Evolutionary conservation across 225 moss, liverwort and hornwort species (phyloP), one percentile per base, ranked within the genome.

Genomic region (Takakia lepidozioides): DNA sequence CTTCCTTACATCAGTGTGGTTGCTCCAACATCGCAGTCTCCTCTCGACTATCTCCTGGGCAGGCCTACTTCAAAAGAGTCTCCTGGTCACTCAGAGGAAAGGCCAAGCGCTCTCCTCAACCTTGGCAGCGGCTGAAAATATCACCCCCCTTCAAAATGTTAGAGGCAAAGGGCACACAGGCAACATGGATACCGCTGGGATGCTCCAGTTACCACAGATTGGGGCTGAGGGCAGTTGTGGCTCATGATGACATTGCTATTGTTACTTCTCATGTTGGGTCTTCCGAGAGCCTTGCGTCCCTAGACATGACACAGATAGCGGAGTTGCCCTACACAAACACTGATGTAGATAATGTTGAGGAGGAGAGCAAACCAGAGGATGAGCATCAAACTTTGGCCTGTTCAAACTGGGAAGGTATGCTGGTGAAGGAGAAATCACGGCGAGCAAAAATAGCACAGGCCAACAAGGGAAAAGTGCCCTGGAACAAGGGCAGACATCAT

Each of bases 401-500:
- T 6, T 11, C 32, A 32, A 32, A 32, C 10, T 49, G 23, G 15
- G 39, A 45, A 15, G 58, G 49, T 57, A 17, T 74, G 2, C 48
- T 27, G 38, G 67, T 73, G 20, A 72, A 36, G 26, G 93, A 93
- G 70, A 68, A 34, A 49, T 34, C 71, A 55, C 74, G 88, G 14
- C 81, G 88, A 27, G 76, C 68, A 2, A 86, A 71, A 38, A 89
- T 93, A 55, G 71, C 78, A 46, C 37, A 27, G 16, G 81, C 93
- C 20, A 93, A 93, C 54, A 93, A 84, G 63, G 89, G 93, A 20
- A 89, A 52, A 60, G 74, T 93, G 17, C 93, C 89, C 2, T 93
- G 93, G 93, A 93, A 93, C 21, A 93, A 89, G 55, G 93, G 93
- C 34, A 62, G 68, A 50, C 73, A 58, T 32, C 93, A 93, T 25